Base-by-base conservation (phyloP, 2,329 filamentous ascomycete genomes). In the Amylocarpus encephaloides region DNA sequence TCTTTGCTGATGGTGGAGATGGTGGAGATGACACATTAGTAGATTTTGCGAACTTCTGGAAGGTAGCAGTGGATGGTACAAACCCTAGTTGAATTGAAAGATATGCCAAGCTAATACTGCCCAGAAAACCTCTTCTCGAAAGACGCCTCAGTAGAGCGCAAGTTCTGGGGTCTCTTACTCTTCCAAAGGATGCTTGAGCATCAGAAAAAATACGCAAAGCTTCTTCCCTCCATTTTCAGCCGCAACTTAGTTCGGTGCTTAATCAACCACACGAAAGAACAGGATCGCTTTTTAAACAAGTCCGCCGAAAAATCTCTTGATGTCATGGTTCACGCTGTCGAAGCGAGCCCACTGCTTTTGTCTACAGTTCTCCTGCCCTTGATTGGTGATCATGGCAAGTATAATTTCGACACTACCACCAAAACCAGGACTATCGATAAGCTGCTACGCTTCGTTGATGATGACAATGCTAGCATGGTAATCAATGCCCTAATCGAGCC, bases 81-180 rank as follows among this genome's bases (percentile, higher is more conserved):
- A 73, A 51, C n/a, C 49, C 22, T 38, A 6, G 18, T 16, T 7
- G 15, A 18, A 1, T 22, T 11, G 10, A 19, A 26, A 35, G 47
- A 16, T 7, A 19, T 1, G 13, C 6, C 3, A 15, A 30, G 32
- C 59, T 63, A 47, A 63, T 36, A 33, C 30, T 48, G 2, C 41
- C 0, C 55, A 92, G 87, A 92, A 64, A 85, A 86, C 7, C 76
- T 96, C 3, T 96, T 97, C 65, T 85, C 88, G 5, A 80, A 85
- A 50, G 82, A 79, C 10, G 85, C 91, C 6, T 94, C 90, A 1
- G 83, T 91, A 39, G 88, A 91, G 59, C 86, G 94, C 49, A 97
- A 96, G 68, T 89, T 88, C 62, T 90, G 89, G 68, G 93, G 93
- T 0, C 92, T 97, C 69, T 82, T 91, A 62, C 78, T 97, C 2